Evolutionary conservation across 2,329 filamentous ascomycete genomes (phyloP), one percentile per base, ranked within the genome.

Genomic region (Aspergillus awamori): DNA sequence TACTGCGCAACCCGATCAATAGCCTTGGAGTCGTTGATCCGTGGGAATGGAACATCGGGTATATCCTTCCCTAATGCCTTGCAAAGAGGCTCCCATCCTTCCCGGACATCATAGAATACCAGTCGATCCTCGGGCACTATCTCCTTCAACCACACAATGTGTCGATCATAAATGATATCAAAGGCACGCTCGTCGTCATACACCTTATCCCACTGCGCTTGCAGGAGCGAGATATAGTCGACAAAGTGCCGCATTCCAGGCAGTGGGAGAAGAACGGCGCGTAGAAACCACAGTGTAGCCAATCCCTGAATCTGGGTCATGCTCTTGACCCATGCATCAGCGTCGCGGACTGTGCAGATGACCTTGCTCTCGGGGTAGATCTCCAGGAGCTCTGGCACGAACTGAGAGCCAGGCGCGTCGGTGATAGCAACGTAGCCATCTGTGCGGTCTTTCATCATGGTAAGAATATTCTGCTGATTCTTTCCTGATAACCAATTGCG

Each of bases 341-440:
- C 61, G 7, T 72, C 70, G 28, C 70, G 70, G 1, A 63, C 67
- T 7, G 77, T 79, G 60, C 77, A 75, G 17, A 84, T 77, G 3
- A 84, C 80, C 57, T 79, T 79, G 13, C 81, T 81, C 22, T 83
- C 75, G 0, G 82, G 82, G 61, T 83, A 84, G 7, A 83, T 63
- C 59, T 80, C 75, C 60, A 83, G 66, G 39, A 84, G 68, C 55
- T 84, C 81, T 13, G 76, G 72, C n/a, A 82, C 70, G 28, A 83
- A 77, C 53, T 76, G 71, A n/a, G 72, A 73, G 4, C 72, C 74
- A 0, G 82, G 81, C 15, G 75, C 66, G 64, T 84, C 82, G 30
- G 81, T 80, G 33, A 79, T 74, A 15, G 77, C 81, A 2, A 77
- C 78, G 63, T 80, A 84, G 28, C 82, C 81, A 10, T 75, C 73